Base-by-base conservation (phyloP, 495 filamentous ascomycete genomes). In the Neurospora sp. region DNA sequence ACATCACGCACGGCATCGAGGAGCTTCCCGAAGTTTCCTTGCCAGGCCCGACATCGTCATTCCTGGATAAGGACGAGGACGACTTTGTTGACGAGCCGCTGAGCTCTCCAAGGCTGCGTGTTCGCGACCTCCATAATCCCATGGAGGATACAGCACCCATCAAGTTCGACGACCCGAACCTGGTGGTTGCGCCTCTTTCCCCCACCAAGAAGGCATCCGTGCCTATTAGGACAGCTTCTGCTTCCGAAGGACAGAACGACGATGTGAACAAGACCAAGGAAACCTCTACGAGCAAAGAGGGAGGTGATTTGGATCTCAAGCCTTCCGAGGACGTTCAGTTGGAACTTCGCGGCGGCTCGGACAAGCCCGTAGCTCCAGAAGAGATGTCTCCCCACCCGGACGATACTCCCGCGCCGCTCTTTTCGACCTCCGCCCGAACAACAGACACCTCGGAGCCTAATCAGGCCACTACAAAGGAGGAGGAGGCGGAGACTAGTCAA, bases 81-180 rank as follows among this genome's bases (percentile, higher is more conserved):
- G 89, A 91, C 69, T 91, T 92, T 77, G 89, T 92, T 11, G 90
- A 92, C 75, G 91, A 93, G 76, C 89, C 91, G 37, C 81, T 91
- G 48, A 89, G 85, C 72, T 90, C 88, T 18, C 87, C 89, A 5
- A 82, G 85, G 69, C 74, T 90, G 16, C 79, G 86, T 38, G 79
- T 83, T 35, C 73, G 83, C 5, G 77, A 80, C 23, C 46, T 74
- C 1, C 81, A 86, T 23, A 37, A 39, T 11, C 59, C 71, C 2
- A n/a, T 44, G 40, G 54, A 66, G 54, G 54, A 66, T 31, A 66
- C 54, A 16, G 27, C 54, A 66, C 54, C 54, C 31, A 66, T 66
- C 54, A 77, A 81, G 40, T 80, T 83, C 59, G 81, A 84, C 31
- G 84, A 86, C 16, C 79, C 80, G 23, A 83, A 86, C 27, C 76